phyloP scores from a whole-genome alignment of 1,284 basidiomycete species.

The Mycena sp. region DNA sequence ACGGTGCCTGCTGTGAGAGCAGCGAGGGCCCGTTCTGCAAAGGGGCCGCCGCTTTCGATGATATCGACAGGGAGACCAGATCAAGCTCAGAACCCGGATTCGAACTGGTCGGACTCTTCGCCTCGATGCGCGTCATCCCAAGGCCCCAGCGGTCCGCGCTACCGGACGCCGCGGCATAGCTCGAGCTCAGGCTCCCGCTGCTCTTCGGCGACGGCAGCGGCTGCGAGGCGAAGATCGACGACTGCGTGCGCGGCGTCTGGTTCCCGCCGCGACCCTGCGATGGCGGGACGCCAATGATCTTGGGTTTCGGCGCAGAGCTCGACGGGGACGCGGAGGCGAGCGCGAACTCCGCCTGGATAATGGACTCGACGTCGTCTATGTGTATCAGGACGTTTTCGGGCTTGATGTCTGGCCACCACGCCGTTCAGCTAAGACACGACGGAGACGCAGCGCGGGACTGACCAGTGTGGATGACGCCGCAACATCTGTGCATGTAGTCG shows the following conservation, averaged over 20 bases:
- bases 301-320: conserved; percentile 63
- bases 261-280: conserved; percentile 96
- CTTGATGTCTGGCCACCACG: conserved; percentile 79
- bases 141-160: conserved; percentile 94
- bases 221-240: conserved; percentile 94
- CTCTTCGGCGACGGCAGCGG: conserved; percentile 84
- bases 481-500: conserved; percentile 98
- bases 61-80: conserved; percentile 35
- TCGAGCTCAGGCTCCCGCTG: conserved; percentile 48
- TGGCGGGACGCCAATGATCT: conserved; percentile 94
- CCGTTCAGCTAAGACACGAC: conserved; percentile 17
- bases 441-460: conserved; percentile 32
- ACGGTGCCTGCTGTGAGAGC: conserved; percentile 80
- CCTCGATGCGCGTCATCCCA: conserved; percentile 86
- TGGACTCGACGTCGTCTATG: conserved; percentile 96
- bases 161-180: conserved; percentile 64
- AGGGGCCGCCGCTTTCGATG: conserved; percentile 34
- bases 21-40: conserved; percentile 76
- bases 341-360: conserved; percentile 89
- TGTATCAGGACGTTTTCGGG: conserved; percentile 98
- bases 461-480: conserved; percentile 94
- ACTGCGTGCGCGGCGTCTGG: conserved; percentile 93
- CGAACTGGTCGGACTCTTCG: conserved; percentile 32
- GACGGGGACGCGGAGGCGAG: conserved; percentile 43
- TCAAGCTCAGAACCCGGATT: conserved; percentile 30